Evolutionary conservation across 371 early-diverging fungal genomes (phyloP), one percentile per base, ranked within the genome.

Genomic region (Actinomucor elegans): DNA sequence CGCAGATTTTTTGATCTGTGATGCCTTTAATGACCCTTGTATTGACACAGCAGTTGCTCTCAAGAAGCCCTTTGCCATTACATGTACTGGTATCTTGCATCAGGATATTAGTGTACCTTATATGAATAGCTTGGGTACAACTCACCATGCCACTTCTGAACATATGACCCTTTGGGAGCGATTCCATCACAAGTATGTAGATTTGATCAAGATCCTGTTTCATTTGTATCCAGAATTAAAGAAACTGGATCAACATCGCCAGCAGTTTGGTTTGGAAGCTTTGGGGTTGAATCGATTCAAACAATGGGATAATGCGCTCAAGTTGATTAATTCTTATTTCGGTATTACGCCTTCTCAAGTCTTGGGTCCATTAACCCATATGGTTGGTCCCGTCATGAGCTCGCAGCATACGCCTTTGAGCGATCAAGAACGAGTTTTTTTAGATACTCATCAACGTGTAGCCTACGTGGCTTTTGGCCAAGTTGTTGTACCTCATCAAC

Each of bases 391-490:
- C 0, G 50, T 73, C 1, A 14, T 67, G 2, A 53, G 54, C 8
- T 34, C 33, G 0, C 35, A 20, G 23, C 21, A 51, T 52, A 38
- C 17, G 28, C 2, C 57, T 53, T 35, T 47, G 41, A 14, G 32
- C 43, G 2, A n/a, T 61, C 28, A 55, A 36, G 11, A 40, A 34
- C 1, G 42, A 27, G 2, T 10, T 3, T 69, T 63, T 36, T 33
- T 69, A 4, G 49, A 62, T 27, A 5, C 33, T 7, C 64, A 66
- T 26, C 6, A 18, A 5, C 53, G 49, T 8, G 57, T 71, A 6
- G 57, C 48, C 3, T 76, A 71, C 32, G 51, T 66, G 8, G 73
- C 71, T 0, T 76, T 76, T 52, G 73, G 73, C 1, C 69, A 67
- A 14, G 49, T 55, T 5, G 60, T 44, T 1, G 1, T 47, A 17